Evolutionary conservation across 2,329 filamentous ascomycete species (phyloP).

Genomic region (Trichophyton verrucosum): DNA sequence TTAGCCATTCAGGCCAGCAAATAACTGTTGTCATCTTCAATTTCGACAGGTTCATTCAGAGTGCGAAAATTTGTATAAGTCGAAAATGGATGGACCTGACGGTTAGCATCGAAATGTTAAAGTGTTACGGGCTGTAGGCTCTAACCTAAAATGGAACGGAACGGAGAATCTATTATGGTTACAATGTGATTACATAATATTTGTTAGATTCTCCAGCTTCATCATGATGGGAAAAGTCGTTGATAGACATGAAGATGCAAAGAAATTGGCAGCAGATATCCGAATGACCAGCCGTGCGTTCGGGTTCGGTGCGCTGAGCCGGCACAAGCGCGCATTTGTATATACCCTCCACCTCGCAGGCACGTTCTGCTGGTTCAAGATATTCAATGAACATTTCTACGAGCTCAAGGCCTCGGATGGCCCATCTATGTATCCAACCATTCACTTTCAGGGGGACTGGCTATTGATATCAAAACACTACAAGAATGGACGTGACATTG

Average conservation of each 20-base stretch:
- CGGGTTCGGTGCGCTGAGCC: background rate
- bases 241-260: background rate
- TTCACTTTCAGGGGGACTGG: slow-evolving; percentile 54
- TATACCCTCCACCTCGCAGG: slow-evolving; percentile 14
- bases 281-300: background rate
- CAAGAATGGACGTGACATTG: slow-evolving; percentile 52
- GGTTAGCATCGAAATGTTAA: no score
- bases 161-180: background rate
- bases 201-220: no score
- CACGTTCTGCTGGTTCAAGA: slow-evolving; percentile 25
- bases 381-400: slow-evolving; percentile 47
- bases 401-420: slow-evolving; percentile 51
- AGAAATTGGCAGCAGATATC: background rate
- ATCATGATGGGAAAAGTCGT: no score
- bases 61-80: background rate
- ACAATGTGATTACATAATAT: background rate
- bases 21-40: background rate
- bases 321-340: background rate
- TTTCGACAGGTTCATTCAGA: background rate
- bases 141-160: no score
- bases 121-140: no score
- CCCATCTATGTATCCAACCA: slow-evolving; percentile 81
- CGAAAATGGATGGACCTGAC: background rate
- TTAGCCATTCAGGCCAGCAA: background rate
- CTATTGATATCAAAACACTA: slow-evolving; percentile 57